Evolutionary conservation across 192 early-diverging fungal species (phyloP), one percentile per base, ranked within the genome.

Genomic region (Coemansia sp.): DNA sequence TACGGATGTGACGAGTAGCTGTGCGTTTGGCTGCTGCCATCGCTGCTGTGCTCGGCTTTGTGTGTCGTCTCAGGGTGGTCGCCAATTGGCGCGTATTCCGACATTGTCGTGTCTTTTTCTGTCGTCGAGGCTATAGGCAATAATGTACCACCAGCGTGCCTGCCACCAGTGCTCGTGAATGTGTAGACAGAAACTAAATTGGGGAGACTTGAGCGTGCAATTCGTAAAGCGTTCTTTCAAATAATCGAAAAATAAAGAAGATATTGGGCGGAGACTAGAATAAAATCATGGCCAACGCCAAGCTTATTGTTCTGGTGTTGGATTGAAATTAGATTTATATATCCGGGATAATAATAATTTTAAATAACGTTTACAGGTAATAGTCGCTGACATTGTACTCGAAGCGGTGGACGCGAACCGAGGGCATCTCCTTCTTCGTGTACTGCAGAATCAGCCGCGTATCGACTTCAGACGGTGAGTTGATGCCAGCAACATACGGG

Each of bases 351-450:
- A 31, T 42, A 42, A 42, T 42, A 15, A 42, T 42, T 11, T n/a
- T n/a, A 42, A 42, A 42, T 42, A 15, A 15, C 2, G 3, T 15
- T 42, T 17, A 48, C 46, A 48, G 34, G 18, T 77, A 76, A 48
- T 46, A 79, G 46, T 73, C 71, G 40, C 14, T 58, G 12, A 71
- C 63, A 20, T 61, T 79, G 64, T 79, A 79, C 64, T 79, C 76
- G 46, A 79, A 79, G 34, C 76, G 71, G 44, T 79, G 76, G 8
- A 64, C 68, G 38, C 56, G 56, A 38, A 61, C 68, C 18, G 56
- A 56, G 20, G 76, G 67, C 76, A 79, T 73, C 54, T 79, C 71
- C 58, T 79, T 79, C 25, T 59, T 47, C 71, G 73, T 73, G 58
- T 73, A 66, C 64, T 79, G 76, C 64, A 67, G 20, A 8, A 79